Evolutionary conservation across 1,284 basidiomycete genomes (phyloP), one percentile per base, ranked within the genome.

Genomic region (Cryptococcus jaspeensis): DNA sequence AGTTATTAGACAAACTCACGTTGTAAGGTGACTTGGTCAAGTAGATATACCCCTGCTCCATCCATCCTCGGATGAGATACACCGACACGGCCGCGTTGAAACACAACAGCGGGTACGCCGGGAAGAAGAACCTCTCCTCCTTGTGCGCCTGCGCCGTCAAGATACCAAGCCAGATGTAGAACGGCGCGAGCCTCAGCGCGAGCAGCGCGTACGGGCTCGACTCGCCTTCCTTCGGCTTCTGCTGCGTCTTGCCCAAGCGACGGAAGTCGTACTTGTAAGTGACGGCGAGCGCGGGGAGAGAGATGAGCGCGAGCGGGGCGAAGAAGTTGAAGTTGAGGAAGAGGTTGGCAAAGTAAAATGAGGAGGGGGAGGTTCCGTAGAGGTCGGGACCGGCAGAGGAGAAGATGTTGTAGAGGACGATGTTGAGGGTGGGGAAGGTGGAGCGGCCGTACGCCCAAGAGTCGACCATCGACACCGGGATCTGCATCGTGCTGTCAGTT

Each of bases 91-190:
- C 92, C 1, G 92, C 95, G 74, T 98, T 98, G 79, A 99, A 90
- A 73, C 90, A 92, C 52, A 99, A 79, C 44, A 98, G 79, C 0
- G 92, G 88, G 77, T 97, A 99, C 1, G 86, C 87, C 1, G 96
- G 95, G 77, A 87, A 99, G 87, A 99, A 89, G 80, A 99, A 99
- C 23, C 96, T 83, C 74, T 99, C 96, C 77, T 99, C 96, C 79
- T 99, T 99, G 80, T 99, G 96, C 5, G 88, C 79, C 78, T 99
- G 96, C 1, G 81, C 61, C 8, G 84, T 86, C 61, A 99, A 79
- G 62, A 96, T 85, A 2, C 75, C 82, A 47, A 89, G 71, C 94
- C 96, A 99, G 28, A 97, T 66, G 78, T 99, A 98, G 67, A 95
- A 84, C 1, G 93, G 93, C 6, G 84, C 76, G 16, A 98, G 80